Conservation (phyloP, 1,284 basidiomycete genomes). For the Ceratobasidium sp. region DNA sequence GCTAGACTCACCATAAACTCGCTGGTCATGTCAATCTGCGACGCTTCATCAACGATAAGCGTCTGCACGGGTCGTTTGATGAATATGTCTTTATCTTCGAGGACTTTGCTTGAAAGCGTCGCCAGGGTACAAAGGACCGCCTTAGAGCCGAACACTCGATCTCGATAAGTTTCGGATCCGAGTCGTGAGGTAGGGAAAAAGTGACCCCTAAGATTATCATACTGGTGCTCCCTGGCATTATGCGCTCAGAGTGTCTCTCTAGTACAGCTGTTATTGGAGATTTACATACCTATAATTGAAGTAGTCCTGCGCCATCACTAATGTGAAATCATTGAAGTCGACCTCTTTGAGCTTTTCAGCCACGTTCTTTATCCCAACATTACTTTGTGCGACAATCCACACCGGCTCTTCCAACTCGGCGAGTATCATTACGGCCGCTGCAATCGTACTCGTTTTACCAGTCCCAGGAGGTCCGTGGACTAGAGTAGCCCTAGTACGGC, state of each 20-base stretch:
- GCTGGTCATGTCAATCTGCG: conserved; percentile 69
- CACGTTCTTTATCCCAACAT: conserved; percentile 78
- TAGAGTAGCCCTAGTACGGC: conserved; percentile 54
- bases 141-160: conserved; percentile 7
- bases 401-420: conserved; percentile 64
- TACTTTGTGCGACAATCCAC: conserved; percentile 79
- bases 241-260: conserved; percentile 40
- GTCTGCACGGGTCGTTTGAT: conserved; percentile 50
- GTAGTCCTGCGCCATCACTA: conserved; percentile 72
- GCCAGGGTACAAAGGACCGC: conserved; percentile 25
- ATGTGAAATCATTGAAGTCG: conserved; percentile 64
- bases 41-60: conserved; percentile 75
- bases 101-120: conserved; percentile 3
- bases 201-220: conserved; percentile 59
- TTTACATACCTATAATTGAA: conserved; percentile 69
- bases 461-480: conserved; percentile 73
- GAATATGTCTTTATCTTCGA: conserved; percentile 23
- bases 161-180: background rate
- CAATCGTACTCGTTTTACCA: conserved; percentile 76
- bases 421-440: conserved; percentile 66
- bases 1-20: conserved; percentile 63
- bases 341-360: conserved; percentile 69
- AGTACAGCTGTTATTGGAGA: conserved; percentile 39
- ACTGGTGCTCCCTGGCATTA: conserved; percentile 75
- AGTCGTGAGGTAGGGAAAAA: conserved; percentile 22